Evolutionary conservation across 1,284 basidiomycete species (phyloP), one percentile per base, ranked within the genome.

Genomic region (Ustilago sp.): DNA sequence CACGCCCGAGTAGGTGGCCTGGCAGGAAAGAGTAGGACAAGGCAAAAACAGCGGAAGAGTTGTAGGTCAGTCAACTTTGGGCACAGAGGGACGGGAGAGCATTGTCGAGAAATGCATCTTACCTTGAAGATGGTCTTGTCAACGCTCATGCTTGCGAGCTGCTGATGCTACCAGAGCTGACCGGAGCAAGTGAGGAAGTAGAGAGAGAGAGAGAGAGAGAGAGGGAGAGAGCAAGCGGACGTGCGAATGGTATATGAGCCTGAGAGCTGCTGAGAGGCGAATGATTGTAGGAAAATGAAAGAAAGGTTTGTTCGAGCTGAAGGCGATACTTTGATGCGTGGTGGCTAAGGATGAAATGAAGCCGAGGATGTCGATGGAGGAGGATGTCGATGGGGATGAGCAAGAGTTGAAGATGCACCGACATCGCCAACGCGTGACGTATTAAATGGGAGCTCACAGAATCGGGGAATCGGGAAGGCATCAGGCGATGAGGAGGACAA

Each of bases 1-100:
- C 52, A 88, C 87, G 58, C 85, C 86, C 61, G 85, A 86, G 74
- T 88, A 88, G 63, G 84, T 86, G 35, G 87, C 87, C 82, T 87
- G 59, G 19, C 7, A 11, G 8, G 11, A 17, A 11, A 9, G 55
- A 11, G 31, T n/a, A 32, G 28, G 5, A 19, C 4, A 19, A 0
- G 15, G 31, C 7, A 17, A 12, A 17, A 28, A 17, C 9, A 11
- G 38, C 36, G 17, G 57, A n/a, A 45, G 38, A 32, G 38, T 23
- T 23, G 51, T 9, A 45, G 32, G 43, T 45, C 43, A 50, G 48
- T 60, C 38, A 74, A 53, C 35, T 48, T 5, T 36, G 28, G 11
- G 41, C 19, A 38, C 36, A 9, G 28, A 43, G 36, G 19, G 34
- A 53, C 28, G 35, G 51, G 45, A 17, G 12, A 12, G 59, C 9